Evolutionary conservation across 805 yeast genomes (phyloP).

Genomic region (Lipomyces orientalis): DNA sequence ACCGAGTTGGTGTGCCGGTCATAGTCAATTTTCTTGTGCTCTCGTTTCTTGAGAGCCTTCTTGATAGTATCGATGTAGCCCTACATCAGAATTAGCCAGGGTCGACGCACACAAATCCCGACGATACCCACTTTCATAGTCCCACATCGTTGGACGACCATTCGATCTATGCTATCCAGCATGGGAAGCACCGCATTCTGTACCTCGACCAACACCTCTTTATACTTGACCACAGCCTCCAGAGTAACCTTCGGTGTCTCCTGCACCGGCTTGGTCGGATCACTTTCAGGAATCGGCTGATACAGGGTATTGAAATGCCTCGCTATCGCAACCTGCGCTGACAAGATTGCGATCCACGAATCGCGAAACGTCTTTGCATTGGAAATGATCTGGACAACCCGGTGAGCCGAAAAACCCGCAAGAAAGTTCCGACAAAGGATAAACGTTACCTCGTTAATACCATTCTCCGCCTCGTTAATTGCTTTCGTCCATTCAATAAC

Average conservation of each 20-base stretch:
- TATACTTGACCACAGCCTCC: conserved; percentile 41
- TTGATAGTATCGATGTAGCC: conserved; percentile 42
- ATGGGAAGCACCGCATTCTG: conserved; percentile 39
- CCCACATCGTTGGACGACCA: conserved; percentile 37
- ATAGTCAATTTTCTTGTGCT: conserved; percentile 48
- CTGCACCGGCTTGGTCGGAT: conserved; percentile 40
- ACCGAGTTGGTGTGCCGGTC: conserved; percentile 45
- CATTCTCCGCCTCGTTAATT: conserved; percentile 44
- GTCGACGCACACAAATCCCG: neutral
- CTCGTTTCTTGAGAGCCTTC: conserved; percentile 46
- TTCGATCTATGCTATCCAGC: conserved; percentile 38
- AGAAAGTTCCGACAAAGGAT: neutral
- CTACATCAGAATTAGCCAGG: conserved; percentile 6
- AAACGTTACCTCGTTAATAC: conserved; percentile 38
- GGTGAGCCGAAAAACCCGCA: neutral
- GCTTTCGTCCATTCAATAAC: conserved; percentile 47
- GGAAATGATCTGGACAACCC: conserved; percentile 27
- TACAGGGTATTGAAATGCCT: conserved; percentile 37
- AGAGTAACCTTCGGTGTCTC: conserved; percentile 43
- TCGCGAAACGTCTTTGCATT: conserved; percentile 39
- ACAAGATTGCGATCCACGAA: conserved; percentile 39
- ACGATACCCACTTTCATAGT: conserved; percentile 31
- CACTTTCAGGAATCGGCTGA: conserved; percentile 42
- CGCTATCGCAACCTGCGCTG: conserved; percentile 37
- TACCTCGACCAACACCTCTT: conserved; percentile 38